phyloP scores from a whole-genome alignment of 2,329 filamentous ascomycete genomes.

The Fusarium hostae region DNA sequence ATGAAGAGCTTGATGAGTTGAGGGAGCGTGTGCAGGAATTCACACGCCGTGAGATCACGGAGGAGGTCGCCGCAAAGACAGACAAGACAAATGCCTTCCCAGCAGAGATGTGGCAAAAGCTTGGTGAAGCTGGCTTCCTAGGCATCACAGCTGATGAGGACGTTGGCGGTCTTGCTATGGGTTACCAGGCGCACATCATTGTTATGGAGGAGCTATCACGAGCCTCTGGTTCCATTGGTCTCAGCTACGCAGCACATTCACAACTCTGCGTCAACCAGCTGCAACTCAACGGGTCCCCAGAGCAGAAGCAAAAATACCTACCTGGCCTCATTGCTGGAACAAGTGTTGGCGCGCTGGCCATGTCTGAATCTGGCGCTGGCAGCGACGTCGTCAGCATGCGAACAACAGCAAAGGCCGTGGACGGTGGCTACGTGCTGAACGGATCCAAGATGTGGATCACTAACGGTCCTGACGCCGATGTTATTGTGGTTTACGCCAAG shows the following conservation, averaged over 20 bases:
- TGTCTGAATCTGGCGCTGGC: constrained; percentile 92
- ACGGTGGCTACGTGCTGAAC: constrained; percentile 86
- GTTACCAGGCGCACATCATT: constrained; percentile 95
- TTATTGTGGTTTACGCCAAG: constrained; percentile 97
- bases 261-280: constrained; percentile 98
- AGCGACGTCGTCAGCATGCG: constrained; percentile 98
- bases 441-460: constrained; percentile 99
- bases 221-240: constrained; percentile 83
- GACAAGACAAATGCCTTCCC: constrained; percentile 91
- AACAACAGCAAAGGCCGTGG: constrained; percentile 80
- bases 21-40: constrained; percentile 90
- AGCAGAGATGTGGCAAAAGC: constrained; percentile 89
- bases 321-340: constrained; percentile 84
- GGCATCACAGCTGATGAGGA: constrained; percentile 95
- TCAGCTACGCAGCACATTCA: constrained; percentile 95
- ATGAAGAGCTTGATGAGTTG: constrained; percentile 81
- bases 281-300: constrained; percentile 82
- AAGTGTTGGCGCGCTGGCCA: constrained; percentile 87
- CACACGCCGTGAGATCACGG: constrained; percentile 84
- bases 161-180: constrained; percentile 88
- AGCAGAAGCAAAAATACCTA: constrained; percentile 84
- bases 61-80: constrained; percentile 83
- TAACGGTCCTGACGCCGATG: constrained; percentile 93
- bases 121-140: constrained; percentile 90
- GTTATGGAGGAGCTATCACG: constrained; percentile 95